phyloP scores from a whole-genome alignment of 2,329 filamentous ascomycete species.

The Falciphora oryzae region DNA sequence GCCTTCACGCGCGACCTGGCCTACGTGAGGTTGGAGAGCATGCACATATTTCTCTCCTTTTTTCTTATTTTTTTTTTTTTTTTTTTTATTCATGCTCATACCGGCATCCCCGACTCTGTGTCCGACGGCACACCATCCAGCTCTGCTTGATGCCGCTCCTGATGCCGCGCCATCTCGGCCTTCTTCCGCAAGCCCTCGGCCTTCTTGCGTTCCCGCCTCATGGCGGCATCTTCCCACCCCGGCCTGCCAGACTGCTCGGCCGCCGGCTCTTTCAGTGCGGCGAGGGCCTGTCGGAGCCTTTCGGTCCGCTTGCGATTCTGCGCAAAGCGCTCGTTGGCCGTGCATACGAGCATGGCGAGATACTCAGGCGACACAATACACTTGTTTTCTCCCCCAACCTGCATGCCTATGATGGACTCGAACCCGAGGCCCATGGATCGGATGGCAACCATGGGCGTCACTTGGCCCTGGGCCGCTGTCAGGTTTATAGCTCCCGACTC shows the following conservation, averaged over 20 bases:
- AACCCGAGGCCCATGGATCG: constrained; percentile 77
- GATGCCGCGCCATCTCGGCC: constrained; percentile 2
- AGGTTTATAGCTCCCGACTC: constrained; percentile 81
- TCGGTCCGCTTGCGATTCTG: constrained; percentile 64
- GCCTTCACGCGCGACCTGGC: background rate
- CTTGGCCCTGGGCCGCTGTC: constrained; percentile 28
- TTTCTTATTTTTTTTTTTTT: background rate
- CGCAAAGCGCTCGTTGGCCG: constrained; percentile 69
- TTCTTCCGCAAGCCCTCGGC: constrained; percentile 44
- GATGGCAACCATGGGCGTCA: constrained; percentile 72
- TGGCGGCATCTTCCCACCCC: constrained; percentile 49
- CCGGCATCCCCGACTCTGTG: background rate
- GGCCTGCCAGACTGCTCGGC: constrained; percentile 22
- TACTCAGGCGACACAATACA: constrained; percentile 60
- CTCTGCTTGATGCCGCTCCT: background rate
- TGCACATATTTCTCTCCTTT: background rate
- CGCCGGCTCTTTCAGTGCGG: background rate
- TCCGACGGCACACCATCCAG: background rate
- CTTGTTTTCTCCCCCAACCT: constrained; percentile 32
- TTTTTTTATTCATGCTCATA: background rate
- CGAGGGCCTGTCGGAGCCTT: constrained; percentile 53
- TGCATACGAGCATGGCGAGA: constrained; percentile 57
- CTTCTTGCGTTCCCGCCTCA: constrained; percentile 49
- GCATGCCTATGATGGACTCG: constrained; percentile 70
- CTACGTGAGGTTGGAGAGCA: background rate